These are phyloP conservation scores for Haematococcus sp. DNA, from an alignment of 139 green algal species.

Conservation along the genomic window DNA sequence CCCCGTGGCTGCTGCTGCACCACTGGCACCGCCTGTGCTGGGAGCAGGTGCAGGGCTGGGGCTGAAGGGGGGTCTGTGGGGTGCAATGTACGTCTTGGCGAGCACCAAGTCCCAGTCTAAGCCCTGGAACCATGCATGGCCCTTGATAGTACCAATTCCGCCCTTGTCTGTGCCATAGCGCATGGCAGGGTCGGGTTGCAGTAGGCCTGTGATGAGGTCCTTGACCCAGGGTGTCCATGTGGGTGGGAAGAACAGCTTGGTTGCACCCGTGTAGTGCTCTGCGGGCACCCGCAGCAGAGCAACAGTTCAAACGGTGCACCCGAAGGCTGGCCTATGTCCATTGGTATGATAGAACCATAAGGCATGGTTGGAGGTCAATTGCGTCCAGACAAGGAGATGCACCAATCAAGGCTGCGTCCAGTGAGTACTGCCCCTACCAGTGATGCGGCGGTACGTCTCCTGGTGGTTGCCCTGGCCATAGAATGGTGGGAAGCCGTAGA, in stretches of 20 bases:
- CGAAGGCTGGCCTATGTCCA: too few species aligned
- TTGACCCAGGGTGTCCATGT: background rate
- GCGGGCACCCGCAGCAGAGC: background rate
- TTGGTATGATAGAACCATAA: too few species aligned
- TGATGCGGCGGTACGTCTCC: background rate
- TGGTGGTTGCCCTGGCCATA: conserved; percentile 53
- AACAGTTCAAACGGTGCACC: background rate
- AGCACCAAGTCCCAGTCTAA: background rate
- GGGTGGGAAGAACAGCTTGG: conserved; percentile 32
- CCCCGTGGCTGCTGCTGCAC: too few species aligned
- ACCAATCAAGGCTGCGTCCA: too few species aligned
- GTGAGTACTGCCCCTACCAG: too few species aligned
- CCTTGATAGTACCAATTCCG: conserved; percentile 54
- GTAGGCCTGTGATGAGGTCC: conserved; percentile 47
- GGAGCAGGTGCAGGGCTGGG: conserved; percentile 21
- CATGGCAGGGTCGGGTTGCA: background rate
- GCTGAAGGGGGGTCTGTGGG: conserved; percentile 14
- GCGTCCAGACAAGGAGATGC: too few species aligned
- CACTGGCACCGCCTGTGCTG: too few species aligned
- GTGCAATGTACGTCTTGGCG: conserved; percentile 7
- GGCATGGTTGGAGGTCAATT: background rate
- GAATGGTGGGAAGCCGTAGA: conserved; percentile 69
- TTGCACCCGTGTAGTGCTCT: background rate
- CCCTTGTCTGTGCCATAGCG: background rate
- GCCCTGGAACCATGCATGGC: conserved; percentile 55